Conservation (phyloP, 2,329 filamentous ascomycete genomes). For the Grosmannia huntii region DNA sequence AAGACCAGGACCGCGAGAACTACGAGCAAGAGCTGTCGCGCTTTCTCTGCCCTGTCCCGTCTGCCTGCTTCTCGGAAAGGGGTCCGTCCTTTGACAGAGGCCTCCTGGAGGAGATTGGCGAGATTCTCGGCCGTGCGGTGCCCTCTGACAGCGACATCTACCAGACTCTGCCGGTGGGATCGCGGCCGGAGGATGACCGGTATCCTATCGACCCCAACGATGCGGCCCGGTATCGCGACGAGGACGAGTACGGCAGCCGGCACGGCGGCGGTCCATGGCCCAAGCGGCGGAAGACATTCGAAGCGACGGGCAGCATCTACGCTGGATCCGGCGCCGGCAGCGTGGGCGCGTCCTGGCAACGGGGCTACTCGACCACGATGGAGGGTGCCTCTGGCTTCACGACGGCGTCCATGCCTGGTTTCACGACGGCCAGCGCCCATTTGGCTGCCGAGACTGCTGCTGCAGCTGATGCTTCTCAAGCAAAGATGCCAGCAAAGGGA, state of each 20-base stretch:
- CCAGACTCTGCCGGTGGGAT: slow-evolving; percentile 37
- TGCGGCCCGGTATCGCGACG: background rate
- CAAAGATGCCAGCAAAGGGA: background rate
- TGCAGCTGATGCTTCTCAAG: background rate
- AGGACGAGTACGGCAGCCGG: background rate
- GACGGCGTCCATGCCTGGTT: slow-evolving; percentile 41
- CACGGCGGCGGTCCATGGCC: slow-evolving; percentile 1
- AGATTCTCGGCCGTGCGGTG: slow-evolving; percentile 52
- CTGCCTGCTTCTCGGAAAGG: slow-evolving; percentile 32
- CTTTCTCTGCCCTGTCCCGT: slow-evolving; percentile 50
- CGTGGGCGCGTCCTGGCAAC: slow-evolving; percentile 18
- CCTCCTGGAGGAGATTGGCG: slow-evolving; percentile 53
- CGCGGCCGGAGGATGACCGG: slow-evolving; percentile 50
- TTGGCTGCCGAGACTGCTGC: slow-evolving; percentile 19
- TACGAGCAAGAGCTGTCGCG: slow-evolving; percentile 50
- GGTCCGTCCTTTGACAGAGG: slow-evolving; percentile 58
- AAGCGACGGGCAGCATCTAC: background rate
- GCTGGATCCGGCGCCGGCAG: background rate
- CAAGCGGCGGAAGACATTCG: slow-evolving; percentile 13
- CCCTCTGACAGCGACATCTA: slow-evolving; percentile 44
- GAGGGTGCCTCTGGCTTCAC: slow-evolving; percentile 45
- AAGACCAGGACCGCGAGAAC: slow-evolving; percentile 29
- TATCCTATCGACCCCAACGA: slow-evolving; percentile 50
- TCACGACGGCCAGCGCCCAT: slow-evolving; percentile 49
- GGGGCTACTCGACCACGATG: slow-evolving; percentile 49